phyloP scores from a whole-genome alignment of 305 asterid genomes.

The Rubia balearica region DNA sequence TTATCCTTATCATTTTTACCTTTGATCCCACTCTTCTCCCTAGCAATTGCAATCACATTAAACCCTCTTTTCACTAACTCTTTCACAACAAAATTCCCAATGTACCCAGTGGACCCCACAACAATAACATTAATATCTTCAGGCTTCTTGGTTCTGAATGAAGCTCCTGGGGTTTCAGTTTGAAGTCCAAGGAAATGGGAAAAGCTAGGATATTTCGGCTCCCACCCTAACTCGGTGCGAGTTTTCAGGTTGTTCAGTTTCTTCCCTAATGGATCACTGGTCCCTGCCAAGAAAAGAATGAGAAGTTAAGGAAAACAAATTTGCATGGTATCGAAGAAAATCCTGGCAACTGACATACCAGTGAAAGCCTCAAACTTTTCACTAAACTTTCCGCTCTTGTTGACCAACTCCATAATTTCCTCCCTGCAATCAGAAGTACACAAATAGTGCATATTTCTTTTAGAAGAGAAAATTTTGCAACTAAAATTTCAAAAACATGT shows the following conservation, averaged over 20 bases:
- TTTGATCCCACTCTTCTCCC: slow-evolving; percentile 74
- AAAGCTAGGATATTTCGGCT: slow-evolving; percentile 75
- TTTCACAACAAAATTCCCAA: slow-evolving; percentile 76
- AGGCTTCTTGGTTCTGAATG: slow-evolving; percentile 33
- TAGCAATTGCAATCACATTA: slow-evolving; percentile 74
- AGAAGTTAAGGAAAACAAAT: too few relatives aligned
- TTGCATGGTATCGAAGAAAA: background rate
- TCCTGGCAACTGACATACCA: slow-evolving; percentile 27
- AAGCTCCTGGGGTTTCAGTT: background rate
- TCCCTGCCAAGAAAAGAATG: slow-evolving; percentile 37
- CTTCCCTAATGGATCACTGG: slow-evolving; percentile 67
- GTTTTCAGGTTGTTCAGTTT: slow-evolving; percentile 71
- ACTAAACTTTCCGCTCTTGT: slow-evolving; percentile 59
- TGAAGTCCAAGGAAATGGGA: slow-evolving; percentile 62
- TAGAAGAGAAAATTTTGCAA: background rate
- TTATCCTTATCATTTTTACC: slow-evolving; percentile 64
- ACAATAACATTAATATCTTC: slow-evolving; percentile 64
- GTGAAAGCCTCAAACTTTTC: slow-evolving; percentile 72
- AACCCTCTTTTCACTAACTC: slow-evolving; percentile 72
- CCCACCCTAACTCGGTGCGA: slow-evolving; percentile 73
- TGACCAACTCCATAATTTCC: slow-evolving; percentile 73
- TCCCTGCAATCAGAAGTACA: slow-evolving; percentile 37
- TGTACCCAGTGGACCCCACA: slow-evolving; percentile 91
- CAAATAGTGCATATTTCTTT: background rate
- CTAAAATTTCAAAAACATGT: background rate